A percentile compares a stretch with the other conserved stretches of the same genome.
phyloP scores from a whole-genome alignment of 2,329 filamentous ascomycete genomes.

The Spiromastix sp. region DNA sequence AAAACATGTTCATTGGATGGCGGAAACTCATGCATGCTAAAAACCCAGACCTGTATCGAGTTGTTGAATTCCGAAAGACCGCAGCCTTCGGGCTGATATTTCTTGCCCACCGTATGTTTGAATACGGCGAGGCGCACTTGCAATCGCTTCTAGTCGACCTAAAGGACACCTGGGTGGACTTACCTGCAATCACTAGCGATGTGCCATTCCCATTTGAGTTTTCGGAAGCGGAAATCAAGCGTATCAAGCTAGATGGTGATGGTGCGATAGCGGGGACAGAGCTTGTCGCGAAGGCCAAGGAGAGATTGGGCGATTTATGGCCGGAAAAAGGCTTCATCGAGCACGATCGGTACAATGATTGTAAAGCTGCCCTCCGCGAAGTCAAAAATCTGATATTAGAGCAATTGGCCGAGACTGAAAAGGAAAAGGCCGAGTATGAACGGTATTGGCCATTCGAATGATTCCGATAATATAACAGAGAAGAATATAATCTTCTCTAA shows the following conservation, averaged over 20 bases:
- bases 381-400: slow-evolving; percentile 17
- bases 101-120: slow-evolving; percentile 21
- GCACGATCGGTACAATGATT: slow-evolving; percentile 6
- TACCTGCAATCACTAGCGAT: slow-evolving; percentile 14
- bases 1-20: slow-evolving; percentile 8
- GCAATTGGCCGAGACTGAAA: slow-evolving; percentile 18
- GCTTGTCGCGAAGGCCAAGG: slow-evolving; percentile 16
- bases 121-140: slow-evolving; percentile 23
- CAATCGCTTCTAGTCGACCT: slow-evolving; percentile 20
- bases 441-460: slow-evolving; percentile 21
- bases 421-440: slow-evolving; percentile 19
- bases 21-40: slow-evolving; percentile 8
- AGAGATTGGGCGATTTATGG: slow-evolving; percentile 15
- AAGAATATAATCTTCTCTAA: no score
- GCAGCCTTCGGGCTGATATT: slow-evolving; percentile 18
- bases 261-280: slow-evolving; percentile 18
- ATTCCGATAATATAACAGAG: no score
- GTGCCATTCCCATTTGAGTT: slow-evolving; percentile 17
- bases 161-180: slow-evolving; percentile 16
- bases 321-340: slow-evolving; percentile 9
- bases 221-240: slow-evolving; percentile 15
- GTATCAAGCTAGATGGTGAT: slow-evolving; percentile 18
- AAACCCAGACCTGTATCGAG: slow-evolving; percentile 7
- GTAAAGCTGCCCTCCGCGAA: slow-evolving; percentile 12
- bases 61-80: slow-evolving; percentile 8